Evolutionary conservation across 352 stramenopile species (phyloP).

Genomic region (Pythium graminicola): DNA sequence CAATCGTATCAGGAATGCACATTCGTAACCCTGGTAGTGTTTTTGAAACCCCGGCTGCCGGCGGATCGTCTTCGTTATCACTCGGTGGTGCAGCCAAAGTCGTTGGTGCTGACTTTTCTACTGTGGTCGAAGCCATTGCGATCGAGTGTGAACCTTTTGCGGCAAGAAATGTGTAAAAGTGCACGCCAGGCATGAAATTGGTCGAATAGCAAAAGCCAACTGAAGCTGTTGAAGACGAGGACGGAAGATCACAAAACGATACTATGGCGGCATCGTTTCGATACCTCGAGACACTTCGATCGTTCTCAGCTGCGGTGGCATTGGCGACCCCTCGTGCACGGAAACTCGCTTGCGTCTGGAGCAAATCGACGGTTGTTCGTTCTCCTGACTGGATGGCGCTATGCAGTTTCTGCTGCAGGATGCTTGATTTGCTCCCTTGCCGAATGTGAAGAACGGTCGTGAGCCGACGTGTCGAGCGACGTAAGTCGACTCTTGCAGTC

Average conservation of each 20-base stretch:
- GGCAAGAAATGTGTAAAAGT: conserved; percentile 77
- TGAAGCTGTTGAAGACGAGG: conserved; percentile 1
- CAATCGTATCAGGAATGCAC: conserved; percentile 72
- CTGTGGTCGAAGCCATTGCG: neutral
- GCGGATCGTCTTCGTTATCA: conserved; percentile 2
- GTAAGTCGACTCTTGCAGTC: neutral
- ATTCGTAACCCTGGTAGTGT: conserved; percentile 36
- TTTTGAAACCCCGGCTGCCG: neutral
- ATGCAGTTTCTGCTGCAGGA: conserved; percentile 63
- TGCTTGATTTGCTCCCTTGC: conserved; percentile 22
- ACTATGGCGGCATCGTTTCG: conserved; percentile 44
- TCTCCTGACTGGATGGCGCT: conserved; percentile 48
- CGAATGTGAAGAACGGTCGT: conserved; percentile 4
- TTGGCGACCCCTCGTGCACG: conserved; percentile 12
- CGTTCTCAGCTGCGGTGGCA: conserved; percentile 16
- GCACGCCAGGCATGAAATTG: conserved; percentile 69
- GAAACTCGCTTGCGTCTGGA: conserved; percentile 14
- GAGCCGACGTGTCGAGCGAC: conserved; percentile 1
- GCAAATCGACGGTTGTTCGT: conserved; percentile 29
- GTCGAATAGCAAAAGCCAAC: conserved; percentile 43
- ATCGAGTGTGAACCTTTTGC: conserved; percentile 29
- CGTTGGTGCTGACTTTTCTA: neutral
- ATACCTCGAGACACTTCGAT: conserved; percentile 43
- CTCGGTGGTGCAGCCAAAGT: neutral
- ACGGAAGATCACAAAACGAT: conserved; percentile 49